phyloP scores from a whole-genome alignment of 371 early-diverging fungal species.

The Actinomortierella wolfii region DNA sequence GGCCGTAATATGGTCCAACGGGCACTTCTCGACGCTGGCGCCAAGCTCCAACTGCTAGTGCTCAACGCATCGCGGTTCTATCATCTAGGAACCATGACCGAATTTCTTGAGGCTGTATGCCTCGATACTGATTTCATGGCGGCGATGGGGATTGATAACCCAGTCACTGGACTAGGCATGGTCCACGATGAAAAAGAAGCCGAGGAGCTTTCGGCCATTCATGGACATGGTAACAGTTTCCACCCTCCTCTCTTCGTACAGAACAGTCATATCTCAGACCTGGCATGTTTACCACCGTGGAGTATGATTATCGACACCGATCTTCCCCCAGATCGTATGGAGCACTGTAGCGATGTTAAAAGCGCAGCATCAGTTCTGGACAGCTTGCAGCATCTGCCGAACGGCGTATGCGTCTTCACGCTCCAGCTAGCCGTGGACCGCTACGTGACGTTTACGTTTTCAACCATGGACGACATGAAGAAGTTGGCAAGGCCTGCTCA shows the following conservation, averaged over 20 bases:
- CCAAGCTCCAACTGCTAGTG: conserved; percentile 35
- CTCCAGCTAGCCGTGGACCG: conserved; percentile 18
- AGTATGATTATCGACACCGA: conserved; percentile 23
- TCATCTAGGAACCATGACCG: conserved; percentile 47
- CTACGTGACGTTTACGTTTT: conserved; percentile 45
- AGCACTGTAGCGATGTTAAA: too few species aligned
- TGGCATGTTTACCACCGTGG: conserved; percentile 1
- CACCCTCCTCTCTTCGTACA: not conserved
- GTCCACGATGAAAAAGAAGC: not conserved
- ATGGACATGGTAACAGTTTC: not conserved
- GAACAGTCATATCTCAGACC: not conserved
- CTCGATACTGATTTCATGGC: conserved; percentile 26
- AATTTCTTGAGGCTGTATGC: conserved; percentile 30
- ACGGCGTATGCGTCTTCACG: conserved; percentile 26
- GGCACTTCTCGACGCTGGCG: conserved; percentile 14
- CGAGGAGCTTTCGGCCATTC: conserved; percentile 2
- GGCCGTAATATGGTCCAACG: conserved; percentile 10
- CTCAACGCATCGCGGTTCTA: conserved; percentile 49
- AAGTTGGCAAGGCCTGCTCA: not conserved
- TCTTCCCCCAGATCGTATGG: conserved; percentile 1
- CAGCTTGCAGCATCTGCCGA: conserved; percentile 1
- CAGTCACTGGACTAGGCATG: conserved; percentile 1
- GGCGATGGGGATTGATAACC: conserved; percentile 23
- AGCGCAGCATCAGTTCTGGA: too few species aligned
- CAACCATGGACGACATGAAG: conserved; percentile 46